A percentile compares a stretch with the other conserved stretches of the same genome.
These are phyloP conservation scores for Entoloma clypeatum DNA, from an alignment of 1,284 basidiomycete species.

Conservation along the genomic window DNA sequence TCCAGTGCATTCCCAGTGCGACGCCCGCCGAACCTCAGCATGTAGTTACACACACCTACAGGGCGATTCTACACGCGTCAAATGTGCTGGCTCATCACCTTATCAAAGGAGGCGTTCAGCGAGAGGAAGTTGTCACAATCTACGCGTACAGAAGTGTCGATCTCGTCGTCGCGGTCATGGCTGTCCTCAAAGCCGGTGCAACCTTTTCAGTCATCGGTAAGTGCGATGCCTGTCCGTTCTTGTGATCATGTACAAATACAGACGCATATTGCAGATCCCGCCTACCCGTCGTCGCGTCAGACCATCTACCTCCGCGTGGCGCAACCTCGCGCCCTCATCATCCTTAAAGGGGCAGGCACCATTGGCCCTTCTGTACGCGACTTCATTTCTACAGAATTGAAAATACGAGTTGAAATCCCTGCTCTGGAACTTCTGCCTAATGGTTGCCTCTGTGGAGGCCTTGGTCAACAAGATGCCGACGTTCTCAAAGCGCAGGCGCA, in stretches of 20 bases:
- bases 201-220: slow-evolving; percentile 96
- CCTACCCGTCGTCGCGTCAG: slow-evolving; percentile 93
- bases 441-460: slow-evolving; percentile 70
- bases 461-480: slow-evolving; percentile 39
- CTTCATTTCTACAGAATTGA: slow-evolving; percentile 78
- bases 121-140: slow-evolving; percentile 99
- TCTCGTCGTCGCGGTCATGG: slow-evolving; percentile 96
- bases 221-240: slow-evolving; percentile 21
- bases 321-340: slow-evolving; percentile 88
- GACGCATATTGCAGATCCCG: slow-evolving; percentile 66
- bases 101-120: slow-evolving; percentile 78
- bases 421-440: slow-evolving; percentile 74
- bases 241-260: not conserved
- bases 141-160: slow-evolving; percentile 97
- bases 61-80: slow-evolving; percentile 77
- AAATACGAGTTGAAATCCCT: slow-evolving; percentile 91
- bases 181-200: slow-evolving; percentile 93
- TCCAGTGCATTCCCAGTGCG: slow-evolving; percentile 66
- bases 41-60: slow-evolving; percentile 72
- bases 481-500: slow-evolving; percentile 50
- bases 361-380: slow-evolving; percentile 83
- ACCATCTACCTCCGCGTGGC: slow-evolving; percentile 96
- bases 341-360: slow-evolving; percentile 87
- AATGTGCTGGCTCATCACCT: slow-evolving; percentile 94
- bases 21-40: slow-evolving; percentile 46